These are phyloP conservation scores for Clathrus columnatus DNA, from an alignment of 768 basidiomycete genomes.

Conservation along the genomic window DNA sequence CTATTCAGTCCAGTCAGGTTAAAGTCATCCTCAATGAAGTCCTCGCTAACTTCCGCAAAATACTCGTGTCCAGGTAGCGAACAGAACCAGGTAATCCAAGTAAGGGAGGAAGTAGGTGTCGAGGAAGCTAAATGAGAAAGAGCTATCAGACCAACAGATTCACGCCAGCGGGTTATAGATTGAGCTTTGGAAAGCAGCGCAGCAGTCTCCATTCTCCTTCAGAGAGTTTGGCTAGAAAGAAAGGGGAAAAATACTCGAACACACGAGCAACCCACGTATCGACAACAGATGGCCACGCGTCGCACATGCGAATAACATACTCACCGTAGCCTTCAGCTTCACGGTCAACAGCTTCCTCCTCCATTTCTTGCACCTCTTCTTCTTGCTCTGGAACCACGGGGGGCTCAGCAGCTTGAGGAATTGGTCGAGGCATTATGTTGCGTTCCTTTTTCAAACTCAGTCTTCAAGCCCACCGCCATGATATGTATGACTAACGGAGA, in stretches of 20 bases:
- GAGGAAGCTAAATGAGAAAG: constrained; percentile 54
- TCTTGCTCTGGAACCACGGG: constrained; percentile 54
- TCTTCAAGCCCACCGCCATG: background rate
- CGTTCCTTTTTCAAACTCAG: constrained; percentile 6
- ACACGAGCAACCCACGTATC: constrained; percentile 50
- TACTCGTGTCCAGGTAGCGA: constrained; percentile 94
- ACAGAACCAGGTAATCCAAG: constrained; percentile 97
- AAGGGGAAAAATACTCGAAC: background rate
- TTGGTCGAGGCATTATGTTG: constrained; percentile 2
- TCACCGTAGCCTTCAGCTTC: constrained; percentile 31
- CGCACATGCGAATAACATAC: constrained; percentile 5
- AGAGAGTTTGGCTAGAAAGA: constrained; percentile 10
- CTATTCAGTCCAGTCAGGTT: constrained; percentile 93
- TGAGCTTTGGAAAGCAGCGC: constrained; percentile 1
- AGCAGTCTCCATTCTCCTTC: background rate
- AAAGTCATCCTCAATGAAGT: constrained; percentile 99
- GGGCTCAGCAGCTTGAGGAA: constrained; percentile 20
- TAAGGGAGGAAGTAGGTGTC: constrained; percentile 83
- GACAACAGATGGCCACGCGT: constrained; percentile 8
- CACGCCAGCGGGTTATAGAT: constrained; percentile 14
- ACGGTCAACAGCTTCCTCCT: constrained; percentile 48
- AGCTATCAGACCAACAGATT: constrained; percentile 2
- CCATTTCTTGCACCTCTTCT: constrained; percentile 66
- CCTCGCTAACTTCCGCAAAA: constrained; percentile 96
- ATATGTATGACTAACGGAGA: background rate